A percentile compares a stretch with the other conserved stretches of the same genome.
These are phyloP conservation scores for Dissoconium aciculare DNA, from an alignment of 2,329 filamentous ascomycete species.

Conservation along the genomic window DNA sequence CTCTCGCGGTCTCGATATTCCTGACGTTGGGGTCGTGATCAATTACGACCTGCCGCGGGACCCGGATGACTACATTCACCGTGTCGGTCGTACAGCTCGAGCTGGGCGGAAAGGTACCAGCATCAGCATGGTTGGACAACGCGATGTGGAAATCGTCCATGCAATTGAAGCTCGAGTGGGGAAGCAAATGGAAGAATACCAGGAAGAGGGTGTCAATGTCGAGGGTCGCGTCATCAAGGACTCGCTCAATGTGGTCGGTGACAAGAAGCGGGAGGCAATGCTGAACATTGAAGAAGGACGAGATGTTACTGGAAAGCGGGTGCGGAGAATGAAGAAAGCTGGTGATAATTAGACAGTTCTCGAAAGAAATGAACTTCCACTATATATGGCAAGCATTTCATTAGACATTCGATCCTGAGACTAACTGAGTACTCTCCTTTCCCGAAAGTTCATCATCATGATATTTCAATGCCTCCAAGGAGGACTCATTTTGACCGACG, in stretches of 20 bases:
- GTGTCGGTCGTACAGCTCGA: conserved; percentile 87
- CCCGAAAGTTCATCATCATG: too few species aligned
- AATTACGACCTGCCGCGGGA: conserved; percentile 96
- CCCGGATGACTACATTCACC: conserved; percentile 93
- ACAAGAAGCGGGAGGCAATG: conserved; percentile 85
- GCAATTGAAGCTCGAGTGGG: conserved; percentile 79
- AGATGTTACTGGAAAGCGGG: conserved; percentile 71
- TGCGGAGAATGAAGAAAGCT: conserved; percentile 8
- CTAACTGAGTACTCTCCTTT: too few species aligned
- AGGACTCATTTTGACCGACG: too few species aligned
- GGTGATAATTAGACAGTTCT: not conserved
- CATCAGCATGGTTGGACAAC: conserved; percentile 79
- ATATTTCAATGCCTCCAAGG: too few species aligned
- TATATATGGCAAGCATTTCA: too few species aligned
- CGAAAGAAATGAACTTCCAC: too few species aligned
- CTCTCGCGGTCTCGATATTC: conserved; percentile 86
- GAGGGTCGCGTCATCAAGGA: conserved; percentile 78
- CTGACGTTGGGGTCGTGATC: conserved; percentile 74
- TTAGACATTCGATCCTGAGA: too few species aligned
- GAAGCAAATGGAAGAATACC: conserved; percentile 64
- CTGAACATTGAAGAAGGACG: conserved; percentile 83
- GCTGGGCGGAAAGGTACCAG: conserved; percentile 71
- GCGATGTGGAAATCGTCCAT: conserved; percentile 79
- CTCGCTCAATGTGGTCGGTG: conserved; percentile 74
- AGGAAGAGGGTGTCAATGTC: conserved; percentile 85